Base-by-base conservation (phyloP, 257 asterid species). In the Capsicum rhomboideum region DNA sequence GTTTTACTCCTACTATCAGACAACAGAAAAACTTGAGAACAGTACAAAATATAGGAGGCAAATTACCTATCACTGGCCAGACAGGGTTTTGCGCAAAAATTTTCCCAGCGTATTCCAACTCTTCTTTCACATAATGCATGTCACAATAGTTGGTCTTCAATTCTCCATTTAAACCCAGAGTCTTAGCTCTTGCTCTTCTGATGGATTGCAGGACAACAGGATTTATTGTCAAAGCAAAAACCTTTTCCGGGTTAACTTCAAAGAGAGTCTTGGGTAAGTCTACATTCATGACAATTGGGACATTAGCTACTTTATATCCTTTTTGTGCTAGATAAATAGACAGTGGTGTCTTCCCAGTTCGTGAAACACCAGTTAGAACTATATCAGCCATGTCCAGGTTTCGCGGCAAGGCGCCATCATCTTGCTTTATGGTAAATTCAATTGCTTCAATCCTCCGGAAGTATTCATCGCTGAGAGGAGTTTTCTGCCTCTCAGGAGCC, bases 1-100 rank as follows among this genome's bases (percentile, higher is more conserved):
- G 75, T 2, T 67, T 72, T 11, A 21, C 79, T 6, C 61, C 44
- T 10, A 75, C 4, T 14, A 75, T 49, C 44, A 49, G 61, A 75
- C 26, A 26, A 75, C 81, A 75, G 5, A 75, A 74, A 74, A 75
- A 49, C 61, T 16, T 26, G 26, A 26, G 42, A 21, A 6, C 34
- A 0, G 7, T 58, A 58, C 10, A 13, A 80, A 80, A 44, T 28
- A 10, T n/a, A 6, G 75, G 14, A 42, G 18, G 69, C 2, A 21
- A 87, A 95, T 90, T 87, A 96, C 99, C 99, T 34, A 94, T 93
- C n/a, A 96, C 99, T 2, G 98, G 99, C 99, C 99, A 96, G 28
- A 86, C 82, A 64, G 99, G 99, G 86, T 94, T 96, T 58, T 90
- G 92, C 3, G 90, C 95, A 84, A 94, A 96, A 12, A 94, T 89